These are phyloP conservation scores for Gracilaria gracilis DNA, from an alignment of 23 red algal species.

Conservation along the genomic window DNA sequence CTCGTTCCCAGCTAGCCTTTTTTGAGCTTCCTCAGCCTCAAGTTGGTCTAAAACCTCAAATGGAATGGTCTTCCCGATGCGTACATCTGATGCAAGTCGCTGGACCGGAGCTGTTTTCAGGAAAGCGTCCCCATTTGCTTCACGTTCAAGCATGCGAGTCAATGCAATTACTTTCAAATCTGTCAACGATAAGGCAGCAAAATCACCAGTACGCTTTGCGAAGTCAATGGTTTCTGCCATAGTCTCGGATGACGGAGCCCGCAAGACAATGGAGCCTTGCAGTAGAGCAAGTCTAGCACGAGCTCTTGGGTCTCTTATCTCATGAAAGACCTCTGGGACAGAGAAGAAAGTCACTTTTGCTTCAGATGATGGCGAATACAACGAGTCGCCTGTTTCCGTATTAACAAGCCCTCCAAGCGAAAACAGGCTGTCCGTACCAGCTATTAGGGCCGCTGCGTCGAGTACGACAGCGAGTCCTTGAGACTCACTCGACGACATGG, in stretches of 20 bases:
- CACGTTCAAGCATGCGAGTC: constrained; percentile 76
- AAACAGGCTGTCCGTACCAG: constrained; percentile 66
- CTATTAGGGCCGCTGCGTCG: constrained; percentile 74
- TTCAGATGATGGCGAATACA: constrained; percentile 12
- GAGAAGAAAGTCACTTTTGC: constrained; percentile 62
- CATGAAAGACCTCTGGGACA: constrained; percentile 67
- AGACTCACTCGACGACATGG: background rate
- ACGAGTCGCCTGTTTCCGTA: background rate
- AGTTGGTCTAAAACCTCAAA: constrained; percentile 26
- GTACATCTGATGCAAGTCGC: constrained; percentile 12
- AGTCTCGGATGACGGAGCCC: constrained; percentile 56
- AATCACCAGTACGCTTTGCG: constrained; percentile 84
- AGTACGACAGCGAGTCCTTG: constrained; percentile 51
- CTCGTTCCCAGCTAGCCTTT: background rate
- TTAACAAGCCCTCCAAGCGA: constrained; percentile 64
- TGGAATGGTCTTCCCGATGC: constrained; percentile 22
- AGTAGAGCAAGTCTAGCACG: constrained; percentile 59
- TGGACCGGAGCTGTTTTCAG: constrained; percentile 25
- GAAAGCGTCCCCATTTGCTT: constrained; percentile 47
- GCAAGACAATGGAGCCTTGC: constrained; percentile 20
- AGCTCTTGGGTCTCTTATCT: constrained; percentile 77
- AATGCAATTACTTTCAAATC: constrained; percentile 88
- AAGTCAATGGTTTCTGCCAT: constrained; percentile 57
- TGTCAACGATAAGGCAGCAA: constrained; percentile 51
- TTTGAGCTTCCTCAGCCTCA: background rate